Conservation (phyloP, 257 asterid species). For the Solanum paucissectum region DNA sequence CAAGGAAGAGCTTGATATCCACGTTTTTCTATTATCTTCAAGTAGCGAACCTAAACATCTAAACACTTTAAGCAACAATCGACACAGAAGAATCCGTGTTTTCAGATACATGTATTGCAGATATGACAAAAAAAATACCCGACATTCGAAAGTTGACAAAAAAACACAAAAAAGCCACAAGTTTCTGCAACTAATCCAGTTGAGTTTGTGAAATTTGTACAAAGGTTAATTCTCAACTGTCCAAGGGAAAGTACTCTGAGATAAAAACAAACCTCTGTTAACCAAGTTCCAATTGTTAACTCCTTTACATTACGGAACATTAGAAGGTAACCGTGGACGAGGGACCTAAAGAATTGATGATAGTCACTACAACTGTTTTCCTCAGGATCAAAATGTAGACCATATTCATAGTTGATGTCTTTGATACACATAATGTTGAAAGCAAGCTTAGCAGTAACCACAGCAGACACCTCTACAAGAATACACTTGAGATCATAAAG, state of each 20-base stretch:
- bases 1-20: constrained; percentile 90
- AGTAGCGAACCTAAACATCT: constrained; percentile 14
- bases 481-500: background rate
- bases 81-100: too few relatives aligned
- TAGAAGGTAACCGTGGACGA: background rate
- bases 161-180: too few relatives aligned
- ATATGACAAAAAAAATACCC: too few relatives aligned
- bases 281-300: background rate
- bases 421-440: too few relatives aligned
- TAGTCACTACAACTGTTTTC: background rate
- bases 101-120: too few relatives aligned
- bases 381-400: background rate
- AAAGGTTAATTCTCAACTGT: too few relatives aligned
- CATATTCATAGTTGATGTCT: background rate
- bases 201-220: background rate
- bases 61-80: too few relatives aligned
- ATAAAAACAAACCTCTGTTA: background rate
- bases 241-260: background rate
- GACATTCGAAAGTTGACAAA: too few relatives aligned
- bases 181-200: too few relatives aligned
- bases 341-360: background rate
- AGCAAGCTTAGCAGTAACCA: background rate
- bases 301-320: background rate
- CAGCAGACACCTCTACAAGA: background rate
- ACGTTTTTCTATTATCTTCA: constrained; percentile 44